Evolutionary conservation across 2,329 filamentous ascomycete genomes (phyloP).

Genomic region (Penicillium verrucosum): DNA sequence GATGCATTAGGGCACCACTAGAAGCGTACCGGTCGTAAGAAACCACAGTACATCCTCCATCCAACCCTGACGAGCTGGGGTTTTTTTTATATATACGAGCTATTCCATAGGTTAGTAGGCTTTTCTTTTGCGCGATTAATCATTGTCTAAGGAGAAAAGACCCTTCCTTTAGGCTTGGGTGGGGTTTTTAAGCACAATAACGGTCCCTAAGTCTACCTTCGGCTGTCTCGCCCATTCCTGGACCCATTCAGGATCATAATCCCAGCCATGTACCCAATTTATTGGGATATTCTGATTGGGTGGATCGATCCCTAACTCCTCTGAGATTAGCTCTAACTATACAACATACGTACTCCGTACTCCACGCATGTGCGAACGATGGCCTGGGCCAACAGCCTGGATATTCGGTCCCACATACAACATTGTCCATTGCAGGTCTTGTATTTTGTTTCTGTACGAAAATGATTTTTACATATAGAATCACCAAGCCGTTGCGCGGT

Average conservation of each 20-base stretch:
- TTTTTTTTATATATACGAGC: neutral
- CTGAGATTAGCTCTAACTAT: neutral
- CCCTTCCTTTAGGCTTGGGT: neutral
- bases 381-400: neutral
- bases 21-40: neutral
- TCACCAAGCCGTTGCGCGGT: neutral
- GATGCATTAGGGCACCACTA: neutral
- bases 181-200: neutral
- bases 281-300: neutral
- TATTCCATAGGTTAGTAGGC: neutral
- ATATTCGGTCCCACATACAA: neutral
- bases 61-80: neutral
- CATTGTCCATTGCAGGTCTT: neutral
- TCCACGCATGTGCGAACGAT: neutral
- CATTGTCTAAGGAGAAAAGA: neutral
- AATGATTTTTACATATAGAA: neutral
- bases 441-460: neutral
- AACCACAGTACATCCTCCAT: neutral
- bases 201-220: neutral
- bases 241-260: neutral
- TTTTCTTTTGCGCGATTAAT: neutral
- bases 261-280: neutral
- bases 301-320: neutral
- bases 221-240: neutral
- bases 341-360: no score